Percentiles rank a stretch among this genome's conserved stretches.
These are phyloP conservation scores for Tubosaeta brunneosetosa DNA, from an alignment of 768 basidiomycete genomes.

Conservation along the genomic window DNA sequence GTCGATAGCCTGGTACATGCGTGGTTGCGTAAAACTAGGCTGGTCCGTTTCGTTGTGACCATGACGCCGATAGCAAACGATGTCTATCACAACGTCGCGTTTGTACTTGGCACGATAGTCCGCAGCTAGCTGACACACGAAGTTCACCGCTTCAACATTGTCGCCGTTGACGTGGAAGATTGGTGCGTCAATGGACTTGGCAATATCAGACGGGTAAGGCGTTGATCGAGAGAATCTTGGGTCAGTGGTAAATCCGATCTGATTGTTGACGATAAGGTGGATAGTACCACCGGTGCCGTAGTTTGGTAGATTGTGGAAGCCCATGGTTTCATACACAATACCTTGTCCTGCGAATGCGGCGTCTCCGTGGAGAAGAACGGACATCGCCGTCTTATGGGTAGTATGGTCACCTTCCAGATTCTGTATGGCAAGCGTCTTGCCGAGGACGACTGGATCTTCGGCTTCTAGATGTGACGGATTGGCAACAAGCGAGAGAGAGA, in stretches of 20 bases:
- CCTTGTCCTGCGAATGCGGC: conserved; percentile 99
- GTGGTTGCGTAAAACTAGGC: conserved; percentile 96
- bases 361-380: conserved; percentile 93
- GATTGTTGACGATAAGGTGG: conserved; percentile 98
- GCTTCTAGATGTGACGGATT: conserved; percentile 99
- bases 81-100: conserved; percentile 97
- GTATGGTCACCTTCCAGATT: conserved; percentile 87
- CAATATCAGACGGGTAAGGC: conserved; percentile 96
- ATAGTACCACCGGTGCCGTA: conserved; percentile 98
- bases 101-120: conserved; percentile 98
- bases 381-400: conserved; percentile 84
- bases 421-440: conserved; percentile 96
- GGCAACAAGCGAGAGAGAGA: conserved; percentile 93
- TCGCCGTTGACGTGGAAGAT: conserved; percentile 99
- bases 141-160: conserved; percentile 97
- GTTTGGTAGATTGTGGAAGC: conserved; percentile 89
- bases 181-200: conserved; percentile 95
- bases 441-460: conserved; percentile 96
- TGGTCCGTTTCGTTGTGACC: conserved; percentile 99
- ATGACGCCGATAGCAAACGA: conserved; percentile 97
- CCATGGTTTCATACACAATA: conserved; percentile 99
- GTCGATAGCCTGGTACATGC: conserved; percentile 97
- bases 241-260: conserved; percentile 98
- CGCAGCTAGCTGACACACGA: conserved; percentile 95
- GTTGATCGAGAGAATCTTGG: conserved; percentile 97